Conservation (phyloP, 208 protist species). For the Acanthamoeba sp. region DNA sequence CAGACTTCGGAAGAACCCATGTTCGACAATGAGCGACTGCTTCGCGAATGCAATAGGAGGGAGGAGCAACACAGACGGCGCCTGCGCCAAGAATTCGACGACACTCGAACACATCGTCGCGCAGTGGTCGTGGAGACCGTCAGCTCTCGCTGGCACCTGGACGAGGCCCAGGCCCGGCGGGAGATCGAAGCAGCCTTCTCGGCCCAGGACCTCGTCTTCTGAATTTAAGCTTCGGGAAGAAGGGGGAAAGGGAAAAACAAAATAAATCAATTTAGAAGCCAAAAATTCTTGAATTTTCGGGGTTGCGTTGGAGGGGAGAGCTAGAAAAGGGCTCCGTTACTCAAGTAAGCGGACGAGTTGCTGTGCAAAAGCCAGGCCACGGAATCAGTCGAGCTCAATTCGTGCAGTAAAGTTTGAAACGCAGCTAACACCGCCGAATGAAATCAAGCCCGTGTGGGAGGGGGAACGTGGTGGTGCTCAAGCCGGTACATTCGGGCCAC, state of each 20-base stretch:
- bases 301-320: too few species aligned
- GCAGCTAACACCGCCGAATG: background rate
- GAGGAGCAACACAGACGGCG: background rate
- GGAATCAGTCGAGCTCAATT: too few species aligned
- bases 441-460: background rate
- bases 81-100: background rate
- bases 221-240: background rate
- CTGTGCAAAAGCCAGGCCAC: too few species aligned
- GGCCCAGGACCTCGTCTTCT: background rate
- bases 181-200: background rate
- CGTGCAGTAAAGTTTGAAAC: too few species aligned
- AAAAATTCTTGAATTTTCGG: too few species aligned
- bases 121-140: background rate
- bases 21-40: conserved; percentile 6
- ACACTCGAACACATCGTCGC: background rate
- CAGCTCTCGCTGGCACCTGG: background rate
- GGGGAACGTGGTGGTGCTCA: background rate
- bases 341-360: too few species aligned
- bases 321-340: too few species aligned
- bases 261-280: background rate
- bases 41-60: background rate
- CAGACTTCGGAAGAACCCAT: background rate
- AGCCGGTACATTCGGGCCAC: background rate
- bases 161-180: background rate
- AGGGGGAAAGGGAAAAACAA: background rate